Percentiles rank a stretch among this genome's conserved stretches.
Evolutionary conservation across 257 asterid species (phyloP).

Genomic region (Catharanthus roseus): DNA sequence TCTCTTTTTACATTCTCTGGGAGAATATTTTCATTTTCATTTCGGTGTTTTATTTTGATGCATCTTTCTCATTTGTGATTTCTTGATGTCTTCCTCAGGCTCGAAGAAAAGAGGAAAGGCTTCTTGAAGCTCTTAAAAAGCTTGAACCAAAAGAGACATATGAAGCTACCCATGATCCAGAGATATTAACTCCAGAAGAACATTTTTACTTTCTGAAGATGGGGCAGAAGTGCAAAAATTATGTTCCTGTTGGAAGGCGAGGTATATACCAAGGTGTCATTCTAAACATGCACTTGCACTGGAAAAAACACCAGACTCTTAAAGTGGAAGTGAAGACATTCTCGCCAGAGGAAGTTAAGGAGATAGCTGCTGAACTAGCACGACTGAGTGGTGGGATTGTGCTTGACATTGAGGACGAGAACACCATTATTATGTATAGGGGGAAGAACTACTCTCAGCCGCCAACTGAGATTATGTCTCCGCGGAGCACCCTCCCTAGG

Average conservation of each 20-base stretch:
- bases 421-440: conserved; percentile 84
- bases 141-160: conserved; percentile 81
- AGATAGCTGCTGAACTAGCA: conserved; percentile 83
- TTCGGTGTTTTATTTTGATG: background rate
- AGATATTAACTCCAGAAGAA: conserved; percentile 95
- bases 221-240: conserved; percentile 92
- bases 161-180: conserved; percentile 86
- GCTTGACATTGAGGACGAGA: conserved; percentile 80
- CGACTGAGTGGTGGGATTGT: conserved; percentile 93
- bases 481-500: conserved; percentile 76
- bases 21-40: background rate
- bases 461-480: conserved; percentile 97
- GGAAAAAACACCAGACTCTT: conserved; percentile 97
- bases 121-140: conserved; percentile 65
- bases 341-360: conserved; percentile 82
- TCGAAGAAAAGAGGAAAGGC: conserved; percentile 65
- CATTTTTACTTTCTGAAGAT: conserved; percentile 92
- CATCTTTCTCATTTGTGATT: conserved; percentile 2
- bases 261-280: conserved; percentile 94
- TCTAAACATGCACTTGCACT: conserved; percentile 95
- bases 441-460: conserved; percentile 98
- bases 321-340: conserved; percentile 87
- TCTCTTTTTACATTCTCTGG: background rate
- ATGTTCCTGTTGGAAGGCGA: conserved; percentile 93
- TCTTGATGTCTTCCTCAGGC: conserved; percentile 47